Base-by-base conservation (phyloP, 1,284 basidiomycete species). In the Melanopsichium pennsylvanicum region DNA sequence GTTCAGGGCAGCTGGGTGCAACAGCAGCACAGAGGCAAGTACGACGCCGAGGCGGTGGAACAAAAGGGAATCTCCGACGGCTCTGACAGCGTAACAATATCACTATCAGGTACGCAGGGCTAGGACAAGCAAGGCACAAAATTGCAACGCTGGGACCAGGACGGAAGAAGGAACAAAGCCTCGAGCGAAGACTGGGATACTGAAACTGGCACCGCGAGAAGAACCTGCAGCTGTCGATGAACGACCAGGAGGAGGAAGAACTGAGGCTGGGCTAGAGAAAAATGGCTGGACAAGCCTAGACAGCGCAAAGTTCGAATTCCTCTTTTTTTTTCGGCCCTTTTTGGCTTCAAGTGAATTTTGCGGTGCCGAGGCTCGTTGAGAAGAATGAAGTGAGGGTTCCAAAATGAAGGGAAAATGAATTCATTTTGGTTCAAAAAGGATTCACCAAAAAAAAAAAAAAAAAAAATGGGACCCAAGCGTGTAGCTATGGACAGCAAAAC, bases 1-100 rank as follows among this genome's bases (percentile, higher is more conserved):
- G n/a, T n/a, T n/a, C n/a, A 23, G 16, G 19, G 32, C 6, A 10
- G 47, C 47, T 41, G 27, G 7, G 13, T 7, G 27, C 7, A 29
- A 29, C 27, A 29, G 27, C 27, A 29, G 27, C 27, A 29, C 27
- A 29, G 8, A 29, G 13, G 27, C 27, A 29, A 29, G 13, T 13
- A 29, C 27, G 40, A 47, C 44, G 26, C 60, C 60, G 60, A 63
- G 52, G 42, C 52, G 52, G 52, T 56, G 59, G 36, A 23, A 36
- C 33, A 38, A 43, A 19, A n/a, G n/a, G n/a, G n/a, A n/a, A n/a
- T n/a, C n/a, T n/a, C n/a, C n/a, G 23, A n/a, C 33, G 41, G 25
- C 51, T 50, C 46, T 51, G 52, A 62, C 47, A 19, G n/a, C 22
- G 42, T 46, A n/a, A n/a, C n/a, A n/a, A n/a, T n/a, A n/a, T n/a